Base-by-base conservation (phyloP, 2,329 filamentous ascomycete species). In the Xylariaceae sp. region DNA sequence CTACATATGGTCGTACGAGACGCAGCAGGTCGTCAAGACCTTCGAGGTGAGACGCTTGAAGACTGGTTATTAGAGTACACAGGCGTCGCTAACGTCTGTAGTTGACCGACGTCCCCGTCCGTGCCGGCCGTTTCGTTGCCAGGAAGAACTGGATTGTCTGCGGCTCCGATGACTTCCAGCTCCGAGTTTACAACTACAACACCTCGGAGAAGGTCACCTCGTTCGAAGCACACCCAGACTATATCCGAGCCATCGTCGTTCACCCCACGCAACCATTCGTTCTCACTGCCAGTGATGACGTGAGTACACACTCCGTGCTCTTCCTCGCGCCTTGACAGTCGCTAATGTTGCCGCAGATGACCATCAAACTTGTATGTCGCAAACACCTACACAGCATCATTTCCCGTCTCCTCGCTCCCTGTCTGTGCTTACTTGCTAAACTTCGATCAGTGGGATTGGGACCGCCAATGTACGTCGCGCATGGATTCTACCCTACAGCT, bases 81-180 rank as follows among this genome's bases (percentile, higher is more conserved):
- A 49, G 10, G 4, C 3, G 57, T n/a, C 30, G 34, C 44, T 35
- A 6, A 48, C 35, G n/a, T 7, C 13, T 9, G 30, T 35, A 64
- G 79, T 87, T 97, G 66, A 97, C 93, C 73, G 94, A 99, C 82
- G 94, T 99, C 54, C 94, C 94, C 65, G 93, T 99, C 60, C 89
- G 94, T 76, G 94, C 94, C 64, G 94, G 94, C 72, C 90, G 94
- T 69, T 99, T 99, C 76, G 86, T 99, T 72, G 90, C 94, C 67
- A 86, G 94, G 70, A 99, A 99, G 86, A 99, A 97, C 77, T 99
- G 94, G 94, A 95, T 96, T 69, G 90, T 96, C 57, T 94, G 91
- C 77, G 94, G 94, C 72, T 93, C 88, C 67, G 90, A 96, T 78
- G 91, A 96, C 79, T 99, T 95, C 78, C 83, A 86, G 73, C 75